Percentiles rank a stretch among this genome's conserved stretches.
phyloP scores from a whole-genome alignment of 1,139 yeast species.

The Yamadazyma jaroonii region DNA sequence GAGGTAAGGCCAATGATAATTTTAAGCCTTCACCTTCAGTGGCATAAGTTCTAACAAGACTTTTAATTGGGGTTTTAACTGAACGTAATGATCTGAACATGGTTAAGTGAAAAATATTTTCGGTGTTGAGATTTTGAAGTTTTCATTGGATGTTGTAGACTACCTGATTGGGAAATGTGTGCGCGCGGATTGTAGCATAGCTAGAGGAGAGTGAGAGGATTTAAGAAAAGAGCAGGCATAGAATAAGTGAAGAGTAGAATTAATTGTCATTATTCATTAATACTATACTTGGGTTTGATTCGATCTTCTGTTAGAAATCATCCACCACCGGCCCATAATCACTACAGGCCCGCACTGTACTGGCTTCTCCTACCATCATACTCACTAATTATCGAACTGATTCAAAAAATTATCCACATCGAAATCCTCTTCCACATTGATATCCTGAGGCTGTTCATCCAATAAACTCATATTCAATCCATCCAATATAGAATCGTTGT shows the following conservation, averaged over 20 bases:
- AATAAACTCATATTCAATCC: slow-evolving; percentile 44
- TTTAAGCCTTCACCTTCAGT: slow-evolving; percentile 85
- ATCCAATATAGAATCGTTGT: slow-evolving; percentile 43
- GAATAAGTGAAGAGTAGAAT: no score
- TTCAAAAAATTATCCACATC: slow-evolving; percentile 48
- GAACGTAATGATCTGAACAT: slow-evolving; percentile 56
- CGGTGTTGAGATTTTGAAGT: slow-evolving; percentile 12
- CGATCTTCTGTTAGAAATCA: no score
- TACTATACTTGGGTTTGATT: no score
- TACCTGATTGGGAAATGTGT: slow-evolving; percentile 25
- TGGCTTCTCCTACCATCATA: no score
- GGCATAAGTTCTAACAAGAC: slow-evolving; percentile 67
- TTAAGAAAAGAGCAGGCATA: no score
- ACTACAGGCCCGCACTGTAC: no score
- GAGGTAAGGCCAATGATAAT: slow-evolving; percentile 89
- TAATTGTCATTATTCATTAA: no score
- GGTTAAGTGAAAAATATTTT: slow-evolving; percentile 7
- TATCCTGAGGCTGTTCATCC: slow-evolving; percentile 25
- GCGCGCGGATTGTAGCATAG: no score
- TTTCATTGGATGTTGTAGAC: slow-evolving; percentile 31
- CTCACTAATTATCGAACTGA: slow-evolving; percentile 27
- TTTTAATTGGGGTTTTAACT: slow-evolving; percentile 2
- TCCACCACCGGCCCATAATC: no score
- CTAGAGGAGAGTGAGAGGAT: no score
- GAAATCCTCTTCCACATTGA: slow-evolving; percentile 33